Conservation (phyloP, 352 stramenopile genomes). For the Phytophthora cactorum region DNA sequence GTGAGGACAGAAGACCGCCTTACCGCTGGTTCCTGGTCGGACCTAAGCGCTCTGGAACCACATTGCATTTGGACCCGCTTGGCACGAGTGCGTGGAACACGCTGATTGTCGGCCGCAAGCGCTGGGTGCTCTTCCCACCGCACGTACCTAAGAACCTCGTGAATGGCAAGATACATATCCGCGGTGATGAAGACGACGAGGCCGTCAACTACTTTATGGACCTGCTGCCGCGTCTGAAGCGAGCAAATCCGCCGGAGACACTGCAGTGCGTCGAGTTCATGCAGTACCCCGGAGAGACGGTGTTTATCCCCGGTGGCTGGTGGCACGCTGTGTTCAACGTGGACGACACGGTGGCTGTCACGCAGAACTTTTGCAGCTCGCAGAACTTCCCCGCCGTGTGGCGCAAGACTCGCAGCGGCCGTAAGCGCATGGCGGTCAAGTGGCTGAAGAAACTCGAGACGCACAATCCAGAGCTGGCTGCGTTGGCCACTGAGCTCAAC, state of each 20-base stretch:
- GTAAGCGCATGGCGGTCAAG: constrained; percentile 96
- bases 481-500: constrained; percentile 86
- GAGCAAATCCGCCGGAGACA: constrained; percentile 62
- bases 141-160: constrained; percentile 75
- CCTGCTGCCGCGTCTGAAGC: constrained; percentile 91
- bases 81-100: constrained; percentile 97
- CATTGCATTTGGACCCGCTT: constrained; percentile 96
- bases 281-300: constrained; percentile 89
- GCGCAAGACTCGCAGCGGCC: constrained; percentile 89
- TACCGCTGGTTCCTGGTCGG: constrained; percentile 97
- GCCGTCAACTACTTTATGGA: constrained; percentile 93
- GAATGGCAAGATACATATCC: constrained; percentile 89
- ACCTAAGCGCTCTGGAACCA: constrained; percentile 91
- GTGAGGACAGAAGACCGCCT: constrained; percentile 89
- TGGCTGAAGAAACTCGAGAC: constrained; percentile 90
- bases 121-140: constrained; percentile 97
- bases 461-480: constrained; percentile 84
- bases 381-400: constrained; percentile 89
- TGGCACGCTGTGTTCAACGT: constrained; percentile 96
- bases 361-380: constrained; percentile 93
- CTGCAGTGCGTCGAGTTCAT: constrained; percentile 89
- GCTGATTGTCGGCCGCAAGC: constrained; percentile 93
- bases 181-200: constrained; percentile 91
- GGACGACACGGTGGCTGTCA: constrained; percentile 92
- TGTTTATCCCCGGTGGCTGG: constrained; percentile 94